Percentiles rank a stretch among this genome's conserved stretches.
Evolutionary conservation across 2,329 filamentous ascomycete genomes (phyloP).

Genomic region (Grosmannia penicillata): DNA sequence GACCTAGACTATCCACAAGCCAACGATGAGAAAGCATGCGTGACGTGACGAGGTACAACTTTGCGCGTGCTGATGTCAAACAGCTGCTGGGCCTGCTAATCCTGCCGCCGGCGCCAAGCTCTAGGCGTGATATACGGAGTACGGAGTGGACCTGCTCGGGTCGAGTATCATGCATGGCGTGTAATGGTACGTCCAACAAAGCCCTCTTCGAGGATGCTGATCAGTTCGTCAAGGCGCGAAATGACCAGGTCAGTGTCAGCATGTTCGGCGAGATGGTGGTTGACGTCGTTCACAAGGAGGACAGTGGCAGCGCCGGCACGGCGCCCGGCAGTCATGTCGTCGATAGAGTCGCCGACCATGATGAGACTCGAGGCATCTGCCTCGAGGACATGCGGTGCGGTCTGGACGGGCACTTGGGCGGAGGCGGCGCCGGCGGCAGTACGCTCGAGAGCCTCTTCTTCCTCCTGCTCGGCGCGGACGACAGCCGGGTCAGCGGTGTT

Average conservation of each 20-base stretch:
- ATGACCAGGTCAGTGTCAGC: constrained; percentile 67
- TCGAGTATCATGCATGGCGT: not conserved
- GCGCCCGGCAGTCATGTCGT: constrained; percentile 83
- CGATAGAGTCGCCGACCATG: constrained; percentile 68
- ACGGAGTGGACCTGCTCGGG: no score
- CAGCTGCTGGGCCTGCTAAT: no score
- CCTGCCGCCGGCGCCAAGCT: no score
- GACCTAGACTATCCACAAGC: not conserved
- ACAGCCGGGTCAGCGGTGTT: constrained; percentile 8
- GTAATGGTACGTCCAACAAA: constrained; percentile 29
- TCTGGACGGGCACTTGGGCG: constrained; percentile 5
- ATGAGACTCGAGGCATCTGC: constrained; percentile 34
- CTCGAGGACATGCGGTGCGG: no score
- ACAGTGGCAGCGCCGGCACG: constrained; percentile 79
- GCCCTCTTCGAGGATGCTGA: constrained; percentile 59
- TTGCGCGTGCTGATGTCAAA: no score
- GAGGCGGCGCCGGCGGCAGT: not conserved
- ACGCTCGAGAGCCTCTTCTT: constrained; percentile 12
- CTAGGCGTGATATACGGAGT: no score
- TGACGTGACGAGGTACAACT: no score
- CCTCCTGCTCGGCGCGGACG: constrained; percentile 7
- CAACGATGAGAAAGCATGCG: not conserved
- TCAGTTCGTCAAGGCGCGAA: constrained; percentile 56
- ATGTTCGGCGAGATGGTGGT: constrained; percentile 52
- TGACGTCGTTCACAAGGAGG: constrained; percentile 72